A percentile compares a stretch with the other conserved stretches of the same genome.
phyloP scores from a whole-genome alignment of 495 filamentous ascomycete species.

The Astrothelium macrocarpum region DNA sequence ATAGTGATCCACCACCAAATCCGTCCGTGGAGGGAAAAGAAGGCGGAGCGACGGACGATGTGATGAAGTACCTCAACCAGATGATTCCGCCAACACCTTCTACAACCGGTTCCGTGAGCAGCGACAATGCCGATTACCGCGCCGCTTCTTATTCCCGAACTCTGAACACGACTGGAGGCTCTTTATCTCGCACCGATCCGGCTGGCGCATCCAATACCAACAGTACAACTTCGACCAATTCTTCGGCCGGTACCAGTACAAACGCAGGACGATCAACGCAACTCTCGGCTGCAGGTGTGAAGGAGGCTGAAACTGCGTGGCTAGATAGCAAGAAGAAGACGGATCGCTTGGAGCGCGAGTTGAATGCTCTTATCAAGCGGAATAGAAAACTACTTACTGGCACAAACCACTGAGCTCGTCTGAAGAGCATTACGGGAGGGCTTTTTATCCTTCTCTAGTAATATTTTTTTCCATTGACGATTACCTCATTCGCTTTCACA shows the following conservation, averaged over 20 bases:
- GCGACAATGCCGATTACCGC: background rate
- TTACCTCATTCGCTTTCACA: no score
- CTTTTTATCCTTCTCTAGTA: no score
- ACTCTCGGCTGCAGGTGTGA: conserved; percentile 34
- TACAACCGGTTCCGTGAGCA: background rate
- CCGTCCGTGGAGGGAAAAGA: background rate
- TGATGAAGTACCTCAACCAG: conserved; percentile 9
- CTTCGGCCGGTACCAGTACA: background rate
- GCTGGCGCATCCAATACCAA: no score
- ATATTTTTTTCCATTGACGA: no score
- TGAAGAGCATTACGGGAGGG: no score
- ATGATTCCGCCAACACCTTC: conserved; percentile 6
- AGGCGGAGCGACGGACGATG: background rate
- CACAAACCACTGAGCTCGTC: background rate
- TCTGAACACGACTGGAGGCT: background rate
- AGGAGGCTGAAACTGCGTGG: conserved; percentile 53
- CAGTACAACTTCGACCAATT: background rate
- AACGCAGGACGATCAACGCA: background rate
- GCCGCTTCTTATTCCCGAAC: background rate
- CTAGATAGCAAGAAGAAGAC: conserved; percentile 52
- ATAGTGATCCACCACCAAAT: background rate
- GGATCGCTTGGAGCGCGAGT: conserved; percentile 58
- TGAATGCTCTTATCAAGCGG: conserved; percentile 51
- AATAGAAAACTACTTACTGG: conserved; percentile 43
- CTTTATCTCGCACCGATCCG: background rate